phyloP scores from a whole-genome alignment of 768 basidiomycete genomes.

The Leccinum rimulosum region DNA sequence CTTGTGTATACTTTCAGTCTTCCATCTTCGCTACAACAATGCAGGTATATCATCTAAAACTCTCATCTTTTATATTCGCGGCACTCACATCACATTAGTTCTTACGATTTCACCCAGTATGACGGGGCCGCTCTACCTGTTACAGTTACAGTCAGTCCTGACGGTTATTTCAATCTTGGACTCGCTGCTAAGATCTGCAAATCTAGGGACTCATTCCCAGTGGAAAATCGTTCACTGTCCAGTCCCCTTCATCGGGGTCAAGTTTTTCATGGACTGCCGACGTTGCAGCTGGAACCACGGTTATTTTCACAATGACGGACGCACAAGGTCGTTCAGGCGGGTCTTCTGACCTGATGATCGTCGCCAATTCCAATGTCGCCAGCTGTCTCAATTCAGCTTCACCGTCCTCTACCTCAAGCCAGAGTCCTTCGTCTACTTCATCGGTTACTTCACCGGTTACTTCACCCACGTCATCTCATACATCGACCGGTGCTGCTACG shows the following conservation, averaged over 20 bases:
- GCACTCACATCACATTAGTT: conserved; percentile 31
- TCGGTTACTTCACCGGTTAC: conserved; percentile 10
- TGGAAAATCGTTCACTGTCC: conserved; percentile 49
- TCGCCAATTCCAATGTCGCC: conserved; percentile 45
- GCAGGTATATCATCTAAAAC: conserved; percentile 43
- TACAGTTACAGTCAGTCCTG: conserved; percentile 46
- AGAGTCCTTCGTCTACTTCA: conserved; percentile 23
- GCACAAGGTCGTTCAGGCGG: conserved; percentile 53
- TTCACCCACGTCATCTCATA: conserved; percentile 21
- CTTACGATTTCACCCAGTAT: conserved; percentile 48
- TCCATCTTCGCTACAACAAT: conserved; percentile 56
- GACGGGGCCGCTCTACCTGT: conserved; percentile 48
- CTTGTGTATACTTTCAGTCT: conserved; percentile 48
- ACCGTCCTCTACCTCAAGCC: conserved; percentile 48
- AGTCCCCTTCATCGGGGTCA: conserved; percentile 35
- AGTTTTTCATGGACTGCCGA: conserved; percentile 56
- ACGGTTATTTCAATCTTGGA: not conserved
- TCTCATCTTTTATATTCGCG: not conserved
- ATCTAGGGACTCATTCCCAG: conserved; percentile 60
- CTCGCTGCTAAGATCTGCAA: not conserved
- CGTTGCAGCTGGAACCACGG: conserved; percentile 53
- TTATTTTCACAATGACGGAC: conserved; percentile 59
- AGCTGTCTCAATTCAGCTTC: conserved; percentile 53
- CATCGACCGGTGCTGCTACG: conserved; percentile 33
- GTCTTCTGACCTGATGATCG: conserved; percentile 48